Base-by-base conservation (phyloP, 331 rosid genomes). In the Rosa hybrid region DNA sequence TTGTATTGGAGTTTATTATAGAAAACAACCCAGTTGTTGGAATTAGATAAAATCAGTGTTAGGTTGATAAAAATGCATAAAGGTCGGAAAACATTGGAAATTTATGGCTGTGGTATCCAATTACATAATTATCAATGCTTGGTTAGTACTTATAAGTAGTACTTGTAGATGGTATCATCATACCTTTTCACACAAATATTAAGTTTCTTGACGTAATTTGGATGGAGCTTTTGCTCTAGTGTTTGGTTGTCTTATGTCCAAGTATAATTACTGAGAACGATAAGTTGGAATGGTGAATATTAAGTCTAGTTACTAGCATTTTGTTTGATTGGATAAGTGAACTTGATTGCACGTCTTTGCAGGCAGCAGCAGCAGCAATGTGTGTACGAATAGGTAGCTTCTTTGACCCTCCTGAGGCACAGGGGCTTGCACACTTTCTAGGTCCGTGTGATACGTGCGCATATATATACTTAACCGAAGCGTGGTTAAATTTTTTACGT, bases 301-400 rank as follows among this genome's bases (percentile, higher is more conserved):
- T 27, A 42, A 7, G 39, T 34, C 27, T 14, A 23, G 39, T 72
- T 82, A 11, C 34, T 59, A 41, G 45, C 45, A 41, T 70, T 79
- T 18, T 65, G 11, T 65, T 65, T 62, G 6, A 62, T 3, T 14
- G 71, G 71, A 63, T 48, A 70, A 57, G 25, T 79, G 6, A 46
- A 14, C 53, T 53, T 45, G 7, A n/a, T 45, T 72, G 80, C 42
- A 78, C 46, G 34, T 74, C 71, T 56, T 78, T 79, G 77, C 89
- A 95, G 99, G 99, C 99, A 7, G 99, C 98, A 1, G 99, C 98
- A 1, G 98, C 98, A 48, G 99, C 99, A 3, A 91, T 93, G 99
- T 89, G 92, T 72, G 98, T 95, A 13, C 98, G 91, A 80, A 90
- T 95, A 46, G 99, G 98, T 63, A 93, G 98, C 25, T 8, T 27